These are phyloP conservation scores for Fraxinus greggii DNA, from an alignment of 305 asterid genomes.

Conservation along the genomic window DNA sequence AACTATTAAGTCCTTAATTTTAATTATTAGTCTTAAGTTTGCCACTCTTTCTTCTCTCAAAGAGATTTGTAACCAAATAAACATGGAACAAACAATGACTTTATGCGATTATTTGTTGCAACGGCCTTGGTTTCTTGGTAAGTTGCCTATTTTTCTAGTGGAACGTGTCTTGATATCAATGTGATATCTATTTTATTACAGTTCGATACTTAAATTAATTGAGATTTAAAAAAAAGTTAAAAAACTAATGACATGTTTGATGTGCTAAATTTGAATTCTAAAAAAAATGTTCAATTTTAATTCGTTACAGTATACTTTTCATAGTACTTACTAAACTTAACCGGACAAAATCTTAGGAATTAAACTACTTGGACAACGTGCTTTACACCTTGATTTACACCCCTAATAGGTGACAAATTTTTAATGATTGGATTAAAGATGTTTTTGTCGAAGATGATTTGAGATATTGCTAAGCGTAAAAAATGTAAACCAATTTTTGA, in stretches of 20 bases:
- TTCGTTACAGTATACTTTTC: neutral
- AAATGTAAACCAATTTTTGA: neutral
- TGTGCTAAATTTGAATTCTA: neutral
- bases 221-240: neutral
- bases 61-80: slow-evolving; percentile 18
- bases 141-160: neutral
- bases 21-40: slow-evolving; percentile 7
- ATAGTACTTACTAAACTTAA: too few relatives aligned
- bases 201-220: neutral
- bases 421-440: neutral
- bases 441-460: neutral
- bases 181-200: neutral
- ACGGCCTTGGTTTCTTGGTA: neutral
- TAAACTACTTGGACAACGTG: neutral
- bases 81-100: neutral
- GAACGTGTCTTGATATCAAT: neutral
- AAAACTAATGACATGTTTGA: neutral
- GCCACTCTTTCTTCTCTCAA: slow-evolving; percentile 7
- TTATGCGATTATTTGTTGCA: neutral
- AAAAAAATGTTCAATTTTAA: neutral
- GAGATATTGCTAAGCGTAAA: neutral
- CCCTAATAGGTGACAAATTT: neutral
- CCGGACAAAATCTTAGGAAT: neutral
- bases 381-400: neutral
- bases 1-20: neutral